These are phyloP conservation scores for Thraustotheca clavata DNA, from an alignment of 352 stramenopile genomes.

Conservation along the genomic window DNA sequence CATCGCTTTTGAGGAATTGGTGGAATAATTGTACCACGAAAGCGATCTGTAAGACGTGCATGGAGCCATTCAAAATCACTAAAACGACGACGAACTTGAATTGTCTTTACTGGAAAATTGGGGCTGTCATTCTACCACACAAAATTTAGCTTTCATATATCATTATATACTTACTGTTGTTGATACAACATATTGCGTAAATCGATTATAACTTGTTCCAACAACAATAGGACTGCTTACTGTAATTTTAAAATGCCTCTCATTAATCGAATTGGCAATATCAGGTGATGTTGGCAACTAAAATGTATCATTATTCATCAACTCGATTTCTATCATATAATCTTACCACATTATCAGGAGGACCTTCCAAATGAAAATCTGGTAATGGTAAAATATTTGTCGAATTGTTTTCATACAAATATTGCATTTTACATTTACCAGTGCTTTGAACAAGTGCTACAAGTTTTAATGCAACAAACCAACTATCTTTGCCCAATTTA, in stretches of 20 bases:
- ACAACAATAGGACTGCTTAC: conserved; percentile 77
- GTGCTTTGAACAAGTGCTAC: conserved; percentile 79
- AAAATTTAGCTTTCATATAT: neutral
- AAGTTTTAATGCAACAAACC: conserved; percentile 87
- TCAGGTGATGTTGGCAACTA: conserved; percentile 45
- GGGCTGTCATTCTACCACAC: conserved; percentile 49
- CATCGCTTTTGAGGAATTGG: conserved; percentile 75
- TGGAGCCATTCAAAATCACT: conserved; percentile 89
- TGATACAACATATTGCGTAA: conserved; percentile 83
- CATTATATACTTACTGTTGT: conserved; percentile 45
- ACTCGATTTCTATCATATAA: neutral
- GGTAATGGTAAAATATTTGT: conserved; percentile 42
- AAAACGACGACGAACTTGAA: conserved; percentile 80
- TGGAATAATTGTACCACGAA: conserved; percentile 80
- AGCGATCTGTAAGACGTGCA: conserved; percentile 60
- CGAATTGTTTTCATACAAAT: conserved; percentile 60
- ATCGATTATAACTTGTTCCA: conserved; percentile 68
- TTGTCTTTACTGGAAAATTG: conserved; percentile 51
- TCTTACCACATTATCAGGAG: conserved; percentile 66
- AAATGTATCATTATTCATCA: neutral
- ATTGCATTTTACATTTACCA: conserved; percentile 76
- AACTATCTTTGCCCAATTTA: conserved; percentile 82
- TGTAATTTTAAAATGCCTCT: conserved; percentile 54
- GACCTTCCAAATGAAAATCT: conserved; percentile 72
- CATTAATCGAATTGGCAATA: conserved; percentile 33